Conservation (phyloP, 192 early-diverging fungal genomes). For the Phycomyces blakesleeanus region DNA sequence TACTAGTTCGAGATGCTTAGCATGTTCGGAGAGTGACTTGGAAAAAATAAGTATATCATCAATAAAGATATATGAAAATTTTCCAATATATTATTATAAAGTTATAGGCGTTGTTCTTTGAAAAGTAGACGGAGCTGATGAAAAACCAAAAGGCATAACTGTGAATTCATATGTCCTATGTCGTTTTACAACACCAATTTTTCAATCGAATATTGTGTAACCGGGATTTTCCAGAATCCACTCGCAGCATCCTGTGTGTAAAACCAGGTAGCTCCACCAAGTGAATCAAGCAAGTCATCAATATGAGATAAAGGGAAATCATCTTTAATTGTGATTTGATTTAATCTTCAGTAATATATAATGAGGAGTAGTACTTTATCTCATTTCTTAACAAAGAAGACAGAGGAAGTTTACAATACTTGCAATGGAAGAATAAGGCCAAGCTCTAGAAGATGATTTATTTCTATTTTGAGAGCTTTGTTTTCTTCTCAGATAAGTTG, state of each 20-base stretch:
- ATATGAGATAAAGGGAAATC: constrained; percentile 38
- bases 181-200: constrained; percentile 34
- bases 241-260: constrained; percentile 13
- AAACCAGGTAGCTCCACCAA: constrained; percentile 25
- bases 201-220: background rate
- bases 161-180: constrained; percentile 48
- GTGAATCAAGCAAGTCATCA: constrained; percentile 21
- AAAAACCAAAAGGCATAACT: constrained; percentile 62
- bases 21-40: constrained; percentile 16
- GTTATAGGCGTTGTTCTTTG: constrained; percentile 16
- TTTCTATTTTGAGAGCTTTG: background rate
- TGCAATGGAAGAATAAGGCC: background rate
- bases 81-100: background rate
- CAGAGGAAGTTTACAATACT: constrained; percentile 16
- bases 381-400: constrained; percentile 43
- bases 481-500: background rate
- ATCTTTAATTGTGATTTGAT: constrained; percentile 37
- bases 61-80: constrained; percentile 21
- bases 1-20: constrained; percentile 10
- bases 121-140: constrained; percentile 60
- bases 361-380: constrained; percentile 29
- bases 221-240: constrained; percentile 24
- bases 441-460: background rate
- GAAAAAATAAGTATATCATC: constrained; percentile 42
- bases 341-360: constrained; percentile 42